Evolutionary conservation across 192 early-diverging fungal genomes (phyloP).

Genomic region (Rhizoclosmatium globosum): DNA sequence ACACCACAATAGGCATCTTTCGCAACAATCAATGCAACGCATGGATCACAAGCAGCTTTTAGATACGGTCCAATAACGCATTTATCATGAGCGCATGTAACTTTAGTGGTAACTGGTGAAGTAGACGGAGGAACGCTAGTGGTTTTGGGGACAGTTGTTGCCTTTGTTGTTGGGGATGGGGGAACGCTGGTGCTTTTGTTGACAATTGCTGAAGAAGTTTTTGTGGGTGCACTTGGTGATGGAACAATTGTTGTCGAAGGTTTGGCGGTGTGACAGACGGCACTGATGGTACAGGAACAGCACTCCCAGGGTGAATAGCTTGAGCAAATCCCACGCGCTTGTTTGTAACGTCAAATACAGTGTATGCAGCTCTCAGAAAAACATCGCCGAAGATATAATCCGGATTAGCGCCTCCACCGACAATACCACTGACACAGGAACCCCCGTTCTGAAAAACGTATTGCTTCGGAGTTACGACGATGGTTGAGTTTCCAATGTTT

Average conservation of each 20-base stretch:
- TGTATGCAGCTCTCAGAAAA: conserved; percentile 48
- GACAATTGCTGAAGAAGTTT: neutral
- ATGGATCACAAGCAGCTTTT: neutral
- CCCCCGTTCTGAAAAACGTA: conserved; percentile 38
- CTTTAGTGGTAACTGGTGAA: neutral
- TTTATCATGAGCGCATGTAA: neutral
- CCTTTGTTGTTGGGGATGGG: neutral
- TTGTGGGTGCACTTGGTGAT: neutral
- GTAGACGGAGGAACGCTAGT: neutral
- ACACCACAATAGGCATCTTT: neutral
- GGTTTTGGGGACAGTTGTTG: neutral
- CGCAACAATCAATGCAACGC: neutral
- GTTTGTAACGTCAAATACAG: conserved; percentile 49
- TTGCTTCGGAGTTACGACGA: conserved; percentile 17
- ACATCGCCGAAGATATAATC: conserved; percentile 49
- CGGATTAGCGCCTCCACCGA: neutral
- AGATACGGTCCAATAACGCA: neutral
- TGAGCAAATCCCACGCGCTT: conserved; percentile 40
- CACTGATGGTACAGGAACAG: neutral
- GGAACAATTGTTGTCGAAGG: neutral
- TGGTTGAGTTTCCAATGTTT: neutral
- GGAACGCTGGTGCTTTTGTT: neutral
- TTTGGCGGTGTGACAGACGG: neutral
- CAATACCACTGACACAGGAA: conserved; percentile 37
- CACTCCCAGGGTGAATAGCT: conserved; percentile 24